These are phyloP conservation scores for Solanum chmielewskii DNA, from an alignment of 257 asterid genomes.

Conservation along the genomic window DNA sequence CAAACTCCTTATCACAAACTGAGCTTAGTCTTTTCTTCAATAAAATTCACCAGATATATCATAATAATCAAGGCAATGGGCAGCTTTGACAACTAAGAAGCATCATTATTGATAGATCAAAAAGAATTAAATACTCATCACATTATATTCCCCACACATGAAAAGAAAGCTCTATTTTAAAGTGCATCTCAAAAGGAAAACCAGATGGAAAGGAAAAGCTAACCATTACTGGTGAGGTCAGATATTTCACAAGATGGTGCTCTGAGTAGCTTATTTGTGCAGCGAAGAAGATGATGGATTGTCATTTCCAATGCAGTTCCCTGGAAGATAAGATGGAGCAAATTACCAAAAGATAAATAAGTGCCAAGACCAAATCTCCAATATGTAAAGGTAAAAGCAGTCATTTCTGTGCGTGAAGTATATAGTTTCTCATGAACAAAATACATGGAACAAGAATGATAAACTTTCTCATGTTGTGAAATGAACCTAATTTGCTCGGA, in stretches of 20 bases:
- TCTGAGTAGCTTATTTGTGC: constrained; percentile 35
- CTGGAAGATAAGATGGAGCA: constrained; percentile 23
- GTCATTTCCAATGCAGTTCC: constrained; percentile 30
- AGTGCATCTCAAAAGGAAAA: background rate
- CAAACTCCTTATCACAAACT: background rate
- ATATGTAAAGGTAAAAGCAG: background rate
- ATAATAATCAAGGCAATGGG: background rate
- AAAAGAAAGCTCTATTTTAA: background rate
- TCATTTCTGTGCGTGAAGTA: background rate
- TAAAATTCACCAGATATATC: background rate
- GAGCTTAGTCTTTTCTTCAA: background rate
- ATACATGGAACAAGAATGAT: background rate
- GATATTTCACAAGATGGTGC: constrained; percentile 12
- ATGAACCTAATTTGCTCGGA: background rate
- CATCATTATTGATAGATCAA: background rate
- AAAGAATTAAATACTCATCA: background rate
- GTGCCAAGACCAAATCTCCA: background rate
- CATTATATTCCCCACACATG: background rate
- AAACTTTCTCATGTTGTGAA: background rate
- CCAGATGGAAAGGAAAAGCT: background rate
- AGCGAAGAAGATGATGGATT: constrained; percentile 48
- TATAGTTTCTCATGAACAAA: background rate
- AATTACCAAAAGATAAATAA: background rate
- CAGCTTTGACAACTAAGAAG: background rate
- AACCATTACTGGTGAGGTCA: constrained; percentile 5